Conservation (phyloP, 2,329 filamentous ascomycete genomes). For the Zymoseptoria brevis region DNA sequence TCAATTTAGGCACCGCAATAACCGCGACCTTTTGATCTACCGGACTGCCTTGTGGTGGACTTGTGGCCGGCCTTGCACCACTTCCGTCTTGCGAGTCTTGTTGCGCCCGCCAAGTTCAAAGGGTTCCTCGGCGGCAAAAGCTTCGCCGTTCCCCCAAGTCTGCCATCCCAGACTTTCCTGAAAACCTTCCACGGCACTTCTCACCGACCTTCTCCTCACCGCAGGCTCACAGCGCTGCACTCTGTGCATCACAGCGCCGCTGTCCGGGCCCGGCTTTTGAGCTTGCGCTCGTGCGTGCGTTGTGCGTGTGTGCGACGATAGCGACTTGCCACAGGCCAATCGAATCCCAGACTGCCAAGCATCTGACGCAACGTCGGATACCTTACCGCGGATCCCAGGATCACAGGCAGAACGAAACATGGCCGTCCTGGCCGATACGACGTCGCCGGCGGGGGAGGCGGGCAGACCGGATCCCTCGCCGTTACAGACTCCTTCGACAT, state of each 20-base stretch:
- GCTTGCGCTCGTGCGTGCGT: not conserved
- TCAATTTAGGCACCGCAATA: not conserved
- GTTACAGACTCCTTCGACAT: constrained; percentile 30
- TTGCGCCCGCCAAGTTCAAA: not conserved
- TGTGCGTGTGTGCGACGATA: not conserved
- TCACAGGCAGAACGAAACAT: constrained; percentile 4
- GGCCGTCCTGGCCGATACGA: constrained; percentile 6
- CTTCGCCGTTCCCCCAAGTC: not conserved
- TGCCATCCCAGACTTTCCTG: not conserved
- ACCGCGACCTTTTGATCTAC: not conserved
- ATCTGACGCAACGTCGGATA: not conserved
- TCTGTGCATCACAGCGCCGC: not conserved
- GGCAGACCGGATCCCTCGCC: constrained; percentile 4
- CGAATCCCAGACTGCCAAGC: not conserved
- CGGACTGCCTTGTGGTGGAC: not conserved
- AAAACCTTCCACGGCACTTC: not conserved
- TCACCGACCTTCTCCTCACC: not conserved
- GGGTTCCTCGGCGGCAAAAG: not conserved
- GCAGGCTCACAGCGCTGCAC: not conserved
- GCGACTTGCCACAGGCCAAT: not conserved
- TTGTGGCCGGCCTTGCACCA: not conserved
- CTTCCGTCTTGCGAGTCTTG: not conserved
- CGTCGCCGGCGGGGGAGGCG: constrained; percentile 7
- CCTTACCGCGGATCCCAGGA: not conserved
- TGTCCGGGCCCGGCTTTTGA: not conserved